Conservation (phyloP, 352 stramenopile genomes). For the Phytophthora foliorum region DNA sequence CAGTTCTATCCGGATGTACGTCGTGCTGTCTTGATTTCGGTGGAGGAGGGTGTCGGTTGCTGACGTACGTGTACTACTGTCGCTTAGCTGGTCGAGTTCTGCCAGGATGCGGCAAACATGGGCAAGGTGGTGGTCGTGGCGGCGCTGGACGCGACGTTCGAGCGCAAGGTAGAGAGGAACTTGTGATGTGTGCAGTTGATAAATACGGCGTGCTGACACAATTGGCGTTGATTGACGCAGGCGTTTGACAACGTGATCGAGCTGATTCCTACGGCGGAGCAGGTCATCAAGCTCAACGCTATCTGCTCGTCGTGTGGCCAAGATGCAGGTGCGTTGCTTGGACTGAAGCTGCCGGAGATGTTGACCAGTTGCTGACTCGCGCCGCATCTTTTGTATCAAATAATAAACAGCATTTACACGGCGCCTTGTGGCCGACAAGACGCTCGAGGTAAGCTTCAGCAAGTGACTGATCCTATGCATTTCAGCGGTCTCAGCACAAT, state of each 20-base stretch:
- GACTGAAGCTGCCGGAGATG: background rate
- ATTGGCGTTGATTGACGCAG: slow-evolving; percentile 32
- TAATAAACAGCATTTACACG: slow-evolving; percentile 69
- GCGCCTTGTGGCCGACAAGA: slow-evolving; percentile 74
- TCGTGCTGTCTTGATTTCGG: background rate
- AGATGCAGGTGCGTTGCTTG: slow-evolving; percentile 55
- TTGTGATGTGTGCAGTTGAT: background rate
- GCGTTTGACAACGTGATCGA: slow-evolving; percentile 80
- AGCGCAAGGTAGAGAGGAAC: slow-evolving; percentile 58
- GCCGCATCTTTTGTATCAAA: background rate
- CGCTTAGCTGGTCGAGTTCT: slow-evolving; percentile 77
- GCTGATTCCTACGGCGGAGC: slow-evolving; percentile 77
- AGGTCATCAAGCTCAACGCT: slow-evolving; percentile 87
- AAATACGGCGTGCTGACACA: background rate
- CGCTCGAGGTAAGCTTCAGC: slow-evolving; percentile 61
- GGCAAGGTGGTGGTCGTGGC: slow-evolving; percentile 88
- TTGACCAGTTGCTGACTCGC: background rate
- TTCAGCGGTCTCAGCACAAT: background rate
- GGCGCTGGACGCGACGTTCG: slow-evolving; percentile 80
- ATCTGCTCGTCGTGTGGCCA: slow-evolving; percentile 84
- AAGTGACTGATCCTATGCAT: background rate
- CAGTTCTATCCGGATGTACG: slow-evolving; percentile 87
- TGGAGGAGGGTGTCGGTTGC: background rate
- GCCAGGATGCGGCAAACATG: slow-evolving; percentile 67
- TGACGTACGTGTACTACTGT: slow-evolving; percentile 22